phyloP scores from a whole-genome alignment of 169 alveolate species.

The Cryptosporidium baileyi region DNA sequence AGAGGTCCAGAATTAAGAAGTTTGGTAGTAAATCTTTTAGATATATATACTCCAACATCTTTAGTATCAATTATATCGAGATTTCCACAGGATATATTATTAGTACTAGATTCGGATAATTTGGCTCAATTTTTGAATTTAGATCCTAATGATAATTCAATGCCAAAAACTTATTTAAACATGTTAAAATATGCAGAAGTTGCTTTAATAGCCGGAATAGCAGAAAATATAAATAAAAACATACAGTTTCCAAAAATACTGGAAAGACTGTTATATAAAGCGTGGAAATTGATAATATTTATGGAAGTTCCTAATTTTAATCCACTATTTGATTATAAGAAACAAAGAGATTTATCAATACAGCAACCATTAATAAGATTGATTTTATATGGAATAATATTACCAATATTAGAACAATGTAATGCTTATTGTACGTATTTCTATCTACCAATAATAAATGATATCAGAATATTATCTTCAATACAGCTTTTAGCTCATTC shows the following conservation, averaged over 20 bases:
- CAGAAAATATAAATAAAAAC: conserved; percentile 25
- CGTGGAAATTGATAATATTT: background rate
- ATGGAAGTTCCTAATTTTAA: conserved; percentile 26
- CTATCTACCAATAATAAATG: conserved; percentile 19
- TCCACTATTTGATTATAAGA: conserved; percentile 21
- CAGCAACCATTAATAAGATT: conserved; percentile 23
- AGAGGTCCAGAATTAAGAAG: conserved; percentile 29
- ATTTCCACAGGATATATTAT: background rate
- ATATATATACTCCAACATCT: conserved; percentile 20
- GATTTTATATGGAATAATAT: conserved; percentile 7
- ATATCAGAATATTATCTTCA: conserved; percentile 8
- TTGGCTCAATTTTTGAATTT: conserved; percentile 4
- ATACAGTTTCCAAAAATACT: conserved; percentile 15
- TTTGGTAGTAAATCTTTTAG: background rate
- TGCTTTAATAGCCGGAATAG: conserved; percentile 19
- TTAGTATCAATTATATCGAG: conserved; percentile 2
- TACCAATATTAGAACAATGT: conserved; percentile 26
- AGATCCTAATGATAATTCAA: background rate
- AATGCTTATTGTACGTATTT: conserved; percentile 53
- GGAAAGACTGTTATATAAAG: conserved; percentile 20
- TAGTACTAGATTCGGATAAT: background rate
- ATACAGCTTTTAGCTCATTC: conserved; percentile 23
- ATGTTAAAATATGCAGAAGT: conserved; percentile 30
- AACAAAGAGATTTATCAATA: conserved; percentile 24
- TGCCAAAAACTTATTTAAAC: background rate